Percentiles rank a stretch among this genome's conserved stretches.
Conservation (phyloP, 495 filamentous ascomycete species). For the Talaromyces adpressus region DNA sequence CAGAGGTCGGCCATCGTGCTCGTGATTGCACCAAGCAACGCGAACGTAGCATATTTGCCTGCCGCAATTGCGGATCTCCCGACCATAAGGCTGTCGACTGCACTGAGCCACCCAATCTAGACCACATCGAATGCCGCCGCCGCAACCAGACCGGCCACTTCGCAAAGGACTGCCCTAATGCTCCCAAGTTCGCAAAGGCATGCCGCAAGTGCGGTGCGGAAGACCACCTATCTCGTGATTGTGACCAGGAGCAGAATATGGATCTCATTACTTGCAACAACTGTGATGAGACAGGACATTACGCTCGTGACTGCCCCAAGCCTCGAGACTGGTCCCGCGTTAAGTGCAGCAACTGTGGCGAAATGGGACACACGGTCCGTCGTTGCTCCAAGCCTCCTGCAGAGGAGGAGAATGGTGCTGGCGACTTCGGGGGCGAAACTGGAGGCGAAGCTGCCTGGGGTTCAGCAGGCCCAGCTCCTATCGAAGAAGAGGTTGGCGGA, state of each 20-base stretch:
- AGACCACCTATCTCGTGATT: conserved; percentile 50
- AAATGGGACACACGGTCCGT: conserved; percentile 65
- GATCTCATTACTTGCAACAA: conserved; percentile 57
- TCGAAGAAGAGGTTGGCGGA: neutral
- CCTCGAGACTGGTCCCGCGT: conserved; percentile 69
- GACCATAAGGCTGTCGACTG: conserved; percentile 58
- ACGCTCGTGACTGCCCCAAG: conserved; percentile 65
- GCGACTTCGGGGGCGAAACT: neutral
- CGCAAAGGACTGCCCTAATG: conserved; percentile 70
- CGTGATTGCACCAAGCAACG: conserved; percentile 59
- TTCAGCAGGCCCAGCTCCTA: neutral
- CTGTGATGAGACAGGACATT: conserved; percentile 68
- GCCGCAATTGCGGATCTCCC: conserved; percentile 71
- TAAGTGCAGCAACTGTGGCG: conserved; percentile 67
- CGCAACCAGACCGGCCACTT: conserved; percentile 79
- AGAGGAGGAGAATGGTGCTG: conserved; percentile 16
- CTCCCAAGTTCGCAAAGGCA: conserved; percentile 34
- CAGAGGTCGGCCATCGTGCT: conserved; percentile 60
- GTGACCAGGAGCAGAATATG: conserved; percentile 43
- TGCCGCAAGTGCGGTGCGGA: conserved; percentile 62
- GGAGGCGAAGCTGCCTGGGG: neutral
- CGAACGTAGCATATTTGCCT: conserved; percentile 52
- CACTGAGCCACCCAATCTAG: conserved; percentile 63
- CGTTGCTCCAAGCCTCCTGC: conserved; percentile 47
- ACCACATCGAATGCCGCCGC: conserved; percentile 70